Evolutionary conservation across 192 early-diverging fungal genomes (phyloP).

Genomic region (Diversispora epigaea): DNA sequence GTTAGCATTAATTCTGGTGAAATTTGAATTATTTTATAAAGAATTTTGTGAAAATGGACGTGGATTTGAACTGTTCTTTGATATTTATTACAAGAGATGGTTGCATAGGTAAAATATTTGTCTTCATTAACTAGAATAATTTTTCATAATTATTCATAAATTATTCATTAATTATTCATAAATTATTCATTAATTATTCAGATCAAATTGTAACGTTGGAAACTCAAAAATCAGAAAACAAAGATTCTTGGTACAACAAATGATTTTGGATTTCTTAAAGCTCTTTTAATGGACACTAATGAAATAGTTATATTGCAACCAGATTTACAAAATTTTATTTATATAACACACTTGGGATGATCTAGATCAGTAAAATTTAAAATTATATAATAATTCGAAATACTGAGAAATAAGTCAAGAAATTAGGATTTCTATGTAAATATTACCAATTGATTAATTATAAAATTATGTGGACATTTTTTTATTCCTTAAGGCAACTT

Average conservation of each 20-base stretch:
- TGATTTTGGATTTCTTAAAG: constrained; percentile 72
- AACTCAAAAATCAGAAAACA: too few relatives aligned
- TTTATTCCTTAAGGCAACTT: too few relatives aligned
- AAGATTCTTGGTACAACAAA: constrained; percentile 75
- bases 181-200: constrained; percentile 37
- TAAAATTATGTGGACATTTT: too few relatives aligned
- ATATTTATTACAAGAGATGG: constrained; percentile 84
- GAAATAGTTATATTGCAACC: constrained; percentile 78
- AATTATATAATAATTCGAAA: too few relatives aligned
- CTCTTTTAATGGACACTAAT: constrained; percentile 47
- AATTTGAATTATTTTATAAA: constrained; percentile 75
- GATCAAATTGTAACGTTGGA: constrained; percentile 66
- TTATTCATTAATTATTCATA: too few relatives aligned
- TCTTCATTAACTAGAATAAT: too few relatives aligned
- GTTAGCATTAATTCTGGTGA: constrained; percentile 63
- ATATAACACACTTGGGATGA: too few relatives aligned
- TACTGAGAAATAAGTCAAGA: too few relatives aligned
- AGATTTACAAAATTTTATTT: too few relatives aligned
- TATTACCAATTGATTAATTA: too few relatives aligned
- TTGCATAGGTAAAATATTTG: constrained; percentile 61
- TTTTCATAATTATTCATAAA: constrained; percentile 33
- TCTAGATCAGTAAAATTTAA: too few relatives aligned
- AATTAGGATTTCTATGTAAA: too few relatives aligned
- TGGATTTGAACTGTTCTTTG: constrained; percentile 72
- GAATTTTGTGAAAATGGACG: constrained; percentile 59